These are phyloP conservation scores for Linanthus parryae DNA, from an alignment of 148 eudicot species.

Conservation along the genomic window DNA sequence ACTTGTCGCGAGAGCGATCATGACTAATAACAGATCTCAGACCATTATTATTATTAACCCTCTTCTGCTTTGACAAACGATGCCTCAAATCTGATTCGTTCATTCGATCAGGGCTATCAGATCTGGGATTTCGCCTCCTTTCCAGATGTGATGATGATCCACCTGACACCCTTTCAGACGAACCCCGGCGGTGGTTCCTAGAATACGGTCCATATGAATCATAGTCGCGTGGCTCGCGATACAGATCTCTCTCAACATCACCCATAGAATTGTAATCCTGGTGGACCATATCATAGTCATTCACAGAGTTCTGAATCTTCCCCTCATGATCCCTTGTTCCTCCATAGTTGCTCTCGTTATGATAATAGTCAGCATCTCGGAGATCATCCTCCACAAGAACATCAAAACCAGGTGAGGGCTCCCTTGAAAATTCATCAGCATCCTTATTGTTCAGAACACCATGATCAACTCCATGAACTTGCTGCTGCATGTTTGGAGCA, in stretches of 20 bases:
- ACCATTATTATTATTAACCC: conserved; percentile 58
- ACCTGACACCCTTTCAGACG: conserved; percentile 42
- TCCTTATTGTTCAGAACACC: conserved; percentile 42
- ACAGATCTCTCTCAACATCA: conserved; percentile 40
- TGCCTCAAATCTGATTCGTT: conserved; percentile 62
- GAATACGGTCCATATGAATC: conserved; percentile 45
- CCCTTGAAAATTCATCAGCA: conserved; percentile 64
- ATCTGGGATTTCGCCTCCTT: conserved; percentile 40
- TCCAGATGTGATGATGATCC: conserved; percentile 31
- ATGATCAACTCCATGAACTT: conserved; percentile 35
- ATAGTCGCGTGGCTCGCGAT: conserved; percentile 45
- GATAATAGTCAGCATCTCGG: conserved; percentile 58
- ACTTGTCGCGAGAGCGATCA: conserved; percentile 36
- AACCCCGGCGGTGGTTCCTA: conserved; percentile 45
- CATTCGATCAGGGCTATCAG: conserved; percentile 30
- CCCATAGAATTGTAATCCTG: conserved; percentile 31
- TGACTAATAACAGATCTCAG: conserved; percentile 66
- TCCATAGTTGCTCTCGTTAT: conserved; percentile 50
- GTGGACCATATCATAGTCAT: conserved; percentile 46
- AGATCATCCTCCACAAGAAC: conserved; percentile 89
- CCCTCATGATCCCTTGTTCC: conserved; percentile 41
- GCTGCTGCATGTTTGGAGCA: too few species aligned
- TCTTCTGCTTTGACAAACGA: conserved; percentile 62
- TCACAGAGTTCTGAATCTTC: conserved; percentile 23
- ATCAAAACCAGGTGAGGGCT: conserved; percentile 96